Conservation (phyloP, 2,329 filamentous ascomycete species). For the Aspergillus chevalieri region DNA sequence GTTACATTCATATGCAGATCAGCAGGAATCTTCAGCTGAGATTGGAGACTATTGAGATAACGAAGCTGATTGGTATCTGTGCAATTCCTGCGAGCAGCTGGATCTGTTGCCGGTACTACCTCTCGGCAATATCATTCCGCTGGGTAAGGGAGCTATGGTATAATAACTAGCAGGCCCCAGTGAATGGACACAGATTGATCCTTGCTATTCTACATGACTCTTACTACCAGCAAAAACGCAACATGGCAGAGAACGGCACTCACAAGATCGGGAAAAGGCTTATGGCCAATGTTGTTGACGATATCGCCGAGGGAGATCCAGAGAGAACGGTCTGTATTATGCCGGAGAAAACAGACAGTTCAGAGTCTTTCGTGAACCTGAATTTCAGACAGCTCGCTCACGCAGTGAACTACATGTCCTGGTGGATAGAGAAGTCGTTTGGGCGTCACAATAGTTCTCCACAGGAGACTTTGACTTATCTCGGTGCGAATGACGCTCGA, state of each 20-base stretch:
- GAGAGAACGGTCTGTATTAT: slow-evolving; percentile 6
- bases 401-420: slow-evolving; percentile 15
- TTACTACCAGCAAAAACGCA: background rate
- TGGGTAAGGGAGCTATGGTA: too few species aligned
- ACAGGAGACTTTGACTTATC: slow-evolving; percentile 14
- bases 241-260: background rate
- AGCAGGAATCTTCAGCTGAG: too few species aligned
- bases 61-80: too few species aligned
- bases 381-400: slow-evolving; percentile 14
- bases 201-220: too few species aligned
- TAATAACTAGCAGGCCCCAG: too few species aligned
- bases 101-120: too few species aligned
- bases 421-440: slow-evolving; percentile 22
- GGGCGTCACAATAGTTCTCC: slow-evolving; percentile 1
- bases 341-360: slow-evolving; percentile 1
- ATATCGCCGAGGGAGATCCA: slow-evolving; percentile 3
- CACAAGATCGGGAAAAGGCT: slow-evolving; percentile 3
- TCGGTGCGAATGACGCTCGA: slow-evolving; percentile 16
- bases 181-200: too few species aligned
- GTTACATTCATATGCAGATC: too few species aligned
- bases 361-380: slow-evolving; percentile 8
- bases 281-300: slow-evolving; percentile 5
- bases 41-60: too few species aligned
- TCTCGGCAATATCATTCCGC: too few species aligned
- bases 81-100: too few species aligned